phyloP scores from a whole-genome alignment of 1,284 basidiomycete genomes.

The Trametes versicolor region DNA sequence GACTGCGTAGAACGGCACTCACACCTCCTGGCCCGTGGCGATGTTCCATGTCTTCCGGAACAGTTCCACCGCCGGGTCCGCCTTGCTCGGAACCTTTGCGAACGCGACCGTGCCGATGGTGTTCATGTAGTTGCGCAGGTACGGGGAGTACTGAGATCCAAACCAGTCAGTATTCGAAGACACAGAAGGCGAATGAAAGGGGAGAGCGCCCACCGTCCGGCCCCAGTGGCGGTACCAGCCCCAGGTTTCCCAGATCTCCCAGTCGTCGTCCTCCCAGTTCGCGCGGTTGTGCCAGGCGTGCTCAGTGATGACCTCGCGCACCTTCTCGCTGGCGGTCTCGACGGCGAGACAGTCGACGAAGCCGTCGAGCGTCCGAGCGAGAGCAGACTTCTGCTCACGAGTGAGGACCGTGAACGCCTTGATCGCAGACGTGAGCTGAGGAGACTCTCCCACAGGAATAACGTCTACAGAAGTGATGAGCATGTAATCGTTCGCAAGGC shows the following conservation, averaged over 20 bases:
- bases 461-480: slow-evolving; percentile 50
- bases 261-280: slow-evolving; percentile 74
- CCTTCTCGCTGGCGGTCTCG: slow-evolving; percentile 54
- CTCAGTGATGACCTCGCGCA: slow-evolving; percentile 62
- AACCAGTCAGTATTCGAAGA: slow-evolving; percentile 2
- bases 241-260: slow-evolving; percentile 87
- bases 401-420: slow-evolving; percentile 79
- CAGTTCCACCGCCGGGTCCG: slow-evolving; percentile 64
- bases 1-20: slow-evolving; percentile 25
- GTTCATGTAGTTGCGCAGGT: slow-evolving; percentile 73
- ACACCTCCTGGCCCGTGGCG: slow-evolving; percentile 64
- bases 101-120: slow-evolving; percentile 75
- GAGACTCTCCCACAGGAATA: slow-evolving; percentile 62
- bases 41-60: slow-evolving; percentile 77
- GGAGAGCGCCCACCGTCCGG: slow-evolving; percentile 63
- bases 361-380: slow-evolving; percentile 73
- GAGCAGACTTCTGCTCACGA: slow-evolving; percentile 76
- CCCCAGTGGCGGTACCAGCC: slow-evolving; percentile 90
- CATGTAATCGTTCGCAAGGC: neutral
- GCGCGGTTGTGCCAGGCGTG: slow-evolving; percentile 74
- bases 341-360: slow-evolving; percentile 71
- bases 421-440: slow-evolving; percentile 71
- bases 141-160: slow-evolving; percentile 74
- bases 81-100: slow-evolving; percentile 61
- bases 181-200: neutral